Conservation (phyloP, 768 basidiomycete species). For the Auricularia sp. region DNA sequence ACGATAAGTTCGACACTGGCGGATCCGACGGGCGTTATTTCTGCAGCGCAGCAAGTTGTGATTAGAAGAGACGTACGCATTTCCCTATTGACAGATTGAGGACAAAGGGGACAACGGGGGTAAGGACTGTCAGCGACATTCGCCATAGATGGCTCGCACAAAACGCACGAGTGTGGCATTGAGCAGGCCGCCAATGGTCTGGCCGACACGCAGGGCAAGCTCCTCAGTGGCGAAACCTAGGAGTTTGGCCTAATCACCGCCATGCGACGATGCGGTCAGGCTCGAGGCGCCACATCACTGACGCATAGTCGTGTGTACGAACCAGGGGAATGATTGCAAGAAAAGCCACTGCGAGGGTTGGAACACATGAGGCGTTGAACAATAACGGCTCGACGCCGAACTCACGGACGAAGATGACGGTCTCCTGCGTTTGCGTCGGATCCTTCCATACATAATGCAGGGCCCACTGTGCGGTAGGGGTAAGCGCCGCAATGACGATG, state of each 20-base stretch:
- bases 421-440: constrained; percentile 29
- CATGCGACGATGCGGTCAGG: background rate
- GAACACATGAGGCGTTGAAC: background rate
- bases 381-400: constrained; percentile 7
- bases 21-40: background rate
- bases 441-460: constrained; percentile 48
- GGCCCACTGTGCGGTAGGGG: constrained; percentile 46
- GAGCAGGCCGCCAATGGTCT: constrained; percentile 71
- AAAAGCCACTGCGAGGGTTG: constrained; percentile 47
- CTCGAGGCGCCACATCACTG: background rate
- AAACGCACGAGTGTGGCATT: constrained; percentile 67
- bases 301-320: background rate
- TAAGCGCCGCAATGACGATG: background rate
- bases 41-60: background rate
- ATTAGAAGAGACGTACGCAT: constrained; percentile 15
- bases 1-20: constrained; percentile 51
- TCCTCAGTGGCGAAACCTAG: constrained; percentile 83
- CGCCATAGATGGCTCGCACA: background rate
- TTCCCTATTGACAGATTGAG: constrained; percentile 12
- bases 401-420: constrained; percentile 66
- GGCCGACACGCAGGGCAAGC: constrained; percentile 68
- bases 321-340: constrained; percentile 68
- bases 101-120: background rate
- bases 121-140: background rate
- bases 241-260: constrained; percentile 30